Conservation (phyloP, 1,139 yeast genomes). For the Casaregolazyma suthepensis region DNA sequence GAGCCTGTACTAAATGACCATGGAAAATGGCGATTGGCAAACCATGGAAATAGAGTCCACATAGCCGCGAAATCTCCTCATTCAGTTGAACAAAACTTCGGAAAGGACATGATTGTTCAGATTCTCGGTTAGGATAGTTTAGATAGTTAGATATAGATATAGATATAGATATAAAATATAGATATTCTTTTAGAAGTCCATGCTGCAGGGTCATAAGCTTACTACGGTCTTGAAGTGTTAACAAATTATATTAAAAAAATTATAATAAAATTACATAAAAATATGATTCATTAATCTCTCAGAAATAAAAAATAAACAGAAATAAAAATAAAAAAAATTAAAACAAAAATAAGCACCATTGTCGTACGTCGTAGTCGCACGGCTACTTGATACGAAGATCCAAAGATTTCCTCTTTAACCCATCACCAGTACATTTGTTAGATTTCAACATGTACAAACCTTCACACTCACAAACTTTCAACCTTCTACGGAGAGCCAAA, state of each 20-base stretch:
- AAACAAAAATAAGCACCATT: no score
- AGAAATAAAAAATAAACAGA: no score
- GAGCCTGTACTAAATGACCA: conserved; percentile 21
- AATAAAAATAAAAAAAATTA: no score
- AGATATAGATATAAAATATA: not conserved
- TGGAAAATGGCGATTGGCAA: conserved; percentile 26
- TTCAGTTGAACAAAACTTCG: conserved; percentile 17
- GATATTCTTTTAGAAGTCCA: not conserved
- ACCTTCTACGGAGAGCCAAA: not conserved
- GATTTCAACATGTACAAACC: not conserved
- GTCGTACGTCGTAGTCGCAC: no score
- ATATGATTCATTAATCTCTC: no score
- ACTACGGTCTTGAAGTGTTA: no score
- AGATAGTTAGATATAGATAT: conserved; percentile 1
- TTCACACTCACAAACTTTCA: not conserved
- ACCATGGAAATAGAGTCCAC: conserved; percentile 27
- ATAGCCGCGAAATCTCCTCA: conserved; percentile 27
- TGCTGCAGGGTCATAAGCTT: no score
- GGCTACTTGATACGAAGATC: not conserved
- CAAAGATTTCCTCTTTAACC: not conserved
- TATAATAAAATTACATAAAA: no score
- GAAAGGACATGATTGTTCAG: conserved; percentile 13
- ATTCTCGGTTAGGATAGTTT: conserved; percentile 12
- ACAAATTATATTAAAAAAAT: no score
- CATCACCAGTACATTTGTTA: not conserved